phyloP scores from a whole-genome alignment of 2,329 filamentous ascomycete genomes.

The Stachybotrys elegans region DNA sequence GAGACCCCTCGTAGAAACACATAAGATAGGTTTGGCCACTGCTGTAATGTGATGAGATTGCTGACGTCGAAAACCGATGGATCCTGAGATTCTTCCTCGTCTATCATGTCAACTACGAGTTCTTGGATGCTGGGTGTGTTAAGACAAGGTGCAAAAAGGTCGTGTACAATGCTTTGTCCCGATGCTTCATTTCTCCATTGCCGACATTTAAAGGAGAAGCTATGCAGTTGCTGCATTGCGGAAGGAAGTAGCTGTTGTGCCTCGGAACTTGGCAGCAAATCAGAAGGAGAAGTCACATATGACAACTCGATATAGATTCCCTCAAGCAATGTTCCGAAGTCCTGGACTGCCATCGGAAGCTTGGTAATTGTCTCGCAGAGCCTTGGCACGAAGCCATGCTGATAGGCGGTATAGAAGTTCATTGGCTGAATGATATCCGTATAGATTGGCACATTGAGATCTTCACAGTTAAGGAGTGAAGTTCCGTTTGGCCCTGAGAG shows the following conservation, averaged over 20 bases:
- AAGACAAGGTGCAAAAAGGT: background rate
- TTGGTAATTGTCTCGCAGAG: constrained; percentile 1
- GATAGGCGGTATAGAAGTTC: background rate
- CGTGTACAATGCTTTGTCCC: background rate
- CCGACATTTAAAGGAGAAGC: constrained; percentile 2
- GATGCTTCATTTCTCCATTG: constrained; percentile 1
- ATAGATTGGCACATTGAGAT: constrained; percentile 2
- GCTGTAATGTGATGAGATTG: constrained; percentile 3
- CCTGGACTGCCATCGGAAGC: constrained; percentile 1
- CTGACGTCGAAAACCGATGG: background rate
- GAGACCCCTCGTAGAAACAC: constrained; percentile 1
- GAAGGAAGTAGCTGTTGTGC: constrained; percentile 1
- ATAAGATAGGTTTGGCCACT: constrained; percentile 1
- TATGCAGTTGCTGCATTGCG: constrained; percentile 2
- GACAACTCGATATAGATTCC: constrained; percentile 2
- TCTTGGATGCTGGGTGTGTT: background rate
- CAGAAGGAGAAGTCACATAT: background rate
- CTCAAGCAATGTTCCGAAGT: constrained; percentile 1
- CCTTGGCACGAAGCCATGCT: constrained; percentile 2
- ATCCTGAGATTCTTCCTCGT: background rate
- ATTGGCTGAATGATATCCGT: background rate
- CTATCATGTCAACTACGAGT: background rate
- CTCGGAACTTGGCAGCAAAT: constrained; percentile 1
- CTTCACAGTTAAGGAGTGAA: constrained; percentile 2
- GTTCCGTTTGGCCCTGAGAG: background rate